Evolutionary conservation across 2,329 filamentous ascomycete species (phyloP).

Genomic region (Hymenoscyphus infarciens): DNA sequence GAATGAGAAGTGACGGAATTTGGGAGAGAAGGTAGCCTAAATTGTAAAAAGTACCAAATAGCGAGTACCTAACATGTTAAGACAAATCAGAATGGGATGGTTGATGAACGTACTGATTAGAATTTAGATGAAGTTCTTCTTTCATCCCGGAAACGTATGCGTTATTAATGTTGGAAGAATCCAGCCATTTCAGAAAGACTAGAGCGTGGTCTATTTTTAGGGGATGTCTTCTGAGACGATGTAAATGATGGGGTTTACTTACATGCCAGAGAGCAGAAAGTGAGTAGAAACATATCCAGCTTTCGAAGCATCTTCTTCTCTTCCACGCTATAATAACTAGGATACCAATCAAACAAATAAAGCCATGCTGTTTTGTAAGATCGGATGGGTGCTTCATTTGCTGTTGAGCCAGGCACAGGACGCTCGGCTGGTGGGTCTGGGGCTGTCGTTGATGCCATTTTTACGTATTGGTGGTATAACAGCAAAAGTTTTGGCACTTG

Average conservation of each 20-base stretch:
- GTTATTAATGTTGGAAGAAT: constrained; percentile 34
- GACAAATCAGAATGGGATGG: constrained; percentile 51
- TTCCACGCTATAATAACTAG: constrained; percentile 13
- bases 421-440: too few relatives aligned
- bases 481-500: too few relatives aligned
- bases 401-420: too few relatives aligned
- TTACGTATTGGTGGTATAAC: too few relatives aligned
- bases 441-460: too few relatives aligned
- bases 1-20: constrained; percentile 1
- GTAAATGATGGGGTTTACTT: background rate
- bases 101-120: constrained; percentile 46
- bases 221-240: background rate
- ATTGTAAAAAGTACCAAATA: constrained; percentile 35
- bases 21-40: constrained; percentile 5
- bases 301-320: background rate
- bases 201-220: background rate
- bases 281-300: background rate
- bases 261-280: background rate
- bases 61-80: constrained; percentile 48
- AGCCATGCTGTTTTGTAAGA: constrained; percentile 5
- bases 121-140: constrained; percentile 46
- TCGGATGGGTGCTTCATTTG: constrained; percentile 1
- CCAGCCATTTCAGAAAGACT: constrained; percentile 43
- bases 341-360: constrained; percentile 10
- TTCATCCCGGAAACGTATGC: constrained; percentile 41